A percentile compares a stretch with the other conserved stretches of the same genome.
Evolutionary conservation across 1,139 yeast genomes (phyloP).

Genomic region (Pneumocystis carinii): DNA sequence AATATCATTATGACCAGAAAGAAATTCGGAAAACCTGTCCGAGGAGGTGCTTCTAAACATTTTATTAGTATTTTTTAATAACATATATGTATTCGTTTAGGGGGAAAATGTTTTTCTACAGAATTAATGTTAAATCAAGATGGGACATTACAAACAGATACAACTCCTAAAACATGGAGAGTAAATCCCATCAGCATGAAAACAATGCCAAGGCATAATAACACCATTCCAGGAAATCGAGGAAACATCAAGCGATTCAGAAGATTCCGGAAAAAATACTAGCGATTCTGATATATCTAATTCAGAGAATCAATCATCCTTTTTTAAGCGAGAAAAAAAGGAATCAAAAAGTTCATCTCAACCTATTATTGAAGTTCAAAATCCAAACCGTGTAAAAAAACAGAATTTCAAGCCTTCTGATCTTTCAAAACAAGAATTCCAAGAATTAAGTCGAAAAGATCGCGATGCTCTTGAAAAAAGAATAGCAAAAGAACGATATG

Average conservation of each 20-base stretch:
- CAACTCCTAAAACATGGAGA: not conserved
- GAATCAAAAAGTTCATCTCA: not conserved
- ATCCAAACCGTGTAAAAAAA: conserved; percentile 5
- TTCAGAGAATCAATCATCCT: not conserved
- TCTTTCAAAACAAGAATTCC: not conserved
- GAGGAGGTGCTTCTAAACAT: not conserved
- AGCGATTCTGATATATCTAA: not conserved
- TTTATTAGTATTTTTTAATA: not conserved
- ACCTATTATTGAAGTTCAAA: conserved; percentile 5
- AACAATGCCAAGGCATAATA: not conserved
- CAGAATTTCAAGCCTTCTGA: conserved; percentile 3
- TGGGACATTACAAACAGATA: not conserved
- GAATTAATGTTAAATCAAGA: not conserved
- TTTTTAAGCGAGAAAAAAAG: not conserved
- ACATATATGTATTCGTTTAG: not conserved
- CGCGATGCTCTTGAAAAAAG: conserved; percentile 16
- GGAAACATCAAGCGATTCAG: not conserved
- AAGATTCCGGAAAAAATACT: not conserved
- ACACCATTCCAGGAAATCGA: not conserved
- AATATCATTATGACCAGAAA: not conserved
- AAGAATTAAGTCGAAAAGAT: conserved; percentile 14
- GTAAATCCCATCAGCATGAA: not conserved
- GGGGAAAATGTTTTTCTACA: not conserved
- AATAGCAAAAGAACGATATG: conserved; percentile 15
- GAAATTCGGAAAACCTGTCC: not conserved